Base-by-base conservation (phyloP, 2,329 filamentous ascomycete species). In the Curvularia verruculosa region DNA sequence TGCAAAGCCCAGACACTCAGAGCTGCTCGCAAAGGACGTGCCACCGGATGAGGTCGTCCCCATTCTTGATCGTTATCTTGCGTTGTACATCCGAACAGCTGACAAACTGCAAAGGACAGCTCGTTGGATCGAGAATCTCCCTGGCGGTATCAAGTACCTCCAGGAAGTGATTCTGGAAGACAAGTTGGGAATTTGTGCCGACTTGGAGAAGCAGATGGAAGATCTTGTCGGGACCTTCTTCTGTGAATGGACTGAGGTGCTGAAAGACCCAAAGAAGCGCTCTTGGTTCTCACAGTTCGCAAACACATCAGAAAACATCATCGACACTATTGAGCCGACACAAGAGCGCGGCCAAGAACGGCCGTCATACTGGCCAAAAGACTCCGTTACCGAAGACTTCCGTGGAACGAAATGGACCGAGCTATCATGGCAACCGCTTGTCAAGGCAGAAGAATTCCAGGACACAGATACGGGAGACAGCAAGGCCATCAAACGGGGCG, bases 21-120 rank as follows among this genome's bases (percentile, higher is more conserved):
- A 96, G 67, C 83, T 96, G 1, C 84, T 96, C 1, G 91, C 91
- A 58, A 93, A 92, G 73, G 92, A 96, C 67, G 91, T 96, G 0
- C 86, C 91, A 0, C 89, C 91, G 0, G 87, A 91, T 49, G 89
- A 96, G 68, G 88, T 96, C 8, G 83, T 96, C 8, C 87, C 91
- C 1, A 89, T 96, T 56, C 81, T 96, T 2, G 93, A 96, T 75
- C 88, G 93, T 43, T 96, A 95, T 71, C 84, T 96, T 23, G 91
- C 93, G 78, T 94, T 96, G 81, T 96, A 96, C 79, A 95, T 96
- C 69, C 90, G 92, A 64, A 96, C 93, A 0, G 92, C 91, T 43
- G 92, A 96, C 79, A 92, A 90, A 72, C 85, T 96, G 0, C 92
- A 96, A 77, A 86, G 92, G 48, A 96, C 92, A 24, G 92, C 92